phyloP scores from a whole-genome alignment of 1,284 basidiomycete genomes.

The Schizopora paradoxa region DNA sequence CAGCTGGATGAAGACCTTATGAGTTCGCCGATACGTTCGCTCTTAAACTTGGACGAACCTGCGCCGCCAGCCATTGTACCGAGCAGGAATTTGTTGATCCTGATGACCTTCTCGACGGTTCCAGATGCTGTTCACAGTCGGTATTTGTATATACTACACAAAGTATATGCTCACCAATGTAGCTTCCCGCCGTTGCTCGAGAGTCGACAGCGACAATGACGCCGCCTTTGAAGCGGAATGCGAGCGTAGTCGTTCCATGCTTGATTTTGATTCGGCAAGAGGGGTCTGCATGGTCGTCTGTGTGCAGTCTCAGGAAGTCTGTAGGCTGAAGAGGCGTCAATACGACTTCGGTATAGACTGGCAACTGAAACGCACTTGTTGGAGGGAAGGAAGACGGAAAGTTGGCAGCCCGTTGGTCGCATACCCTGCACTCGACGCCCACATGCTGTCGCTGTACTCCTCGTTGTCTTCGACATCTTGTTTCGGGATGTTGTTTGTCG shows the following conservation, averaged over 20 bases:
- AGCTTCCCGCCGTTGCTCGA: conserved; percentile 93
- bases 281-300: conserved; percentile 90
- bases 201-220: conserved; percentile 99
- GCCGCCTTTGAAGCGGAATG: conserved; percentile 95
- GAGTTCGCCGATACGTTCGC: conserved; percentile 7
- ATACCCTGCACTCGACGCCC: conserved; percentile 80
- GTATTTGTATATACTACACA: conserved; percentile 7
- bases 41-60: conserved; percentile 44
- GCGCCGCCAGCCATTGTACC: conserved; percentile 99
- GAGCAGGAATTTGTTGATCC: conserved; percentile 97
- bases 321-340: conserved; percentile 61
- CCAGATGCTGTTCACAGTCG: conserved; percentile 65
- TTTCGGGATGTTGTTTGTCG: conserved; percentile 4
- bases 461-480: conserved; percentile 44
- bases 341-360: conserved; percentile 11
- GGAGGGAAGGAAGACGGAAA: conserved; percentile 65
- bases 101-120: conserved; percentile 98
- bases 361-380: conserved; percentile 55
- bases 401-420: conserved; percentile 66
- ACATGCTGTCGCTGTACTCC: conserved; percentile 58
- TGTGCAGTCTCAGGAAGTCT: conserved; percentile 83
- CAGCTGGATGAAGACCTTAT: conserved; percentile 45
- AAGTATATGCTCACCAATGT: conserved; percentile 67
- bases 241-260: conserved; percentile 97
- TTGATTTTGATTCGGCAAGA: conserved; percentile 96